Evolutionary conservation across 2,329 filamentous ascomycete genomes (phyloP), one percentile per base, ranked within the genome.

Genomic region (Hypomyces perniciosus): DNA sequence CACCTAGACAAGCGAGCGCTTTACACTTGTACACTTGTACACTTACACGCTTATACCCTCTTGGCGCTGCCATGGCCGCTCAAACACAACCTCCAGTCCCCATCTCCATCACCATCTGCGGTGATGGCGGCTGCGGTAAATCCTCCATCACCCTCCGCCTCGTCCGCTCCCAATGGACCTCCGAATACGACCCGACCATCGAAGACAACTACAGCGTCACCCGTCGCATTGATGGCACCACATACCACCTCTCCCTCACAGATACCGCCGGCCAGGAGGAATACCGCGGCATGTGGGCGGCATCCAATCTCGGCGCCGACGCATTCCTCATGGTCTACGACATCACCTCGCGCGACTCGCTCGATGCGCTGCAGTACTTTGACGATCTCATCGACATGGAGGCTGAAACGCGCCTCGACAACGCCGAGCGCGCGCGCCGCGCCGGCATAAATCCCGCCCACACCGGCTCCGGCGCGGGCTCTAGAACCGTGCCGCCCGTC

Each of bases 201-300:
- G 85, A 90, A 70, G 88, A 93, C 75, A 90, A 85, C 59, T 93
- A 93, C 75, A 86, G 82, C 61, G 84, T 93, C 55, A 91, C 88
- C 45, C 86, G 88, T 58, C 80, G 78, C 60, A 83, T 93, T 66
- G 88, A 92, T 61, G 88, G 88, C 62, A 78, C 92, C 48, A 83
- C 81, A 46, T 92, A 91, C 76, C 85, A 88, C 67, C 82, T 93
- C 34, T 77, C 79, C 44, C 78, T 93, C 45, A 92, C 87, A 53
- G 88, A 93, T 73, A 92, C 88, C 1, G 88, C 88, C 28, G 88
- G 88, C n/a, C 88, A 93, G 68, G 88, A 93, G 71, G 88, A 93
- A 71, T 93, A 93, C 72, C 85, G 88, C 58, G 85, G 86, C 60
- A 88, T 93, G 75, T 93, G 88, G 88, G 87, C 86, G 1, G 78